A percentile compares a stretch with the other conserved stretches of the same genome.
Evolutionary conservation across 176 grass and related monocot genomes (phyloP).

Genomic region (Hordeum marinum): DNA sequence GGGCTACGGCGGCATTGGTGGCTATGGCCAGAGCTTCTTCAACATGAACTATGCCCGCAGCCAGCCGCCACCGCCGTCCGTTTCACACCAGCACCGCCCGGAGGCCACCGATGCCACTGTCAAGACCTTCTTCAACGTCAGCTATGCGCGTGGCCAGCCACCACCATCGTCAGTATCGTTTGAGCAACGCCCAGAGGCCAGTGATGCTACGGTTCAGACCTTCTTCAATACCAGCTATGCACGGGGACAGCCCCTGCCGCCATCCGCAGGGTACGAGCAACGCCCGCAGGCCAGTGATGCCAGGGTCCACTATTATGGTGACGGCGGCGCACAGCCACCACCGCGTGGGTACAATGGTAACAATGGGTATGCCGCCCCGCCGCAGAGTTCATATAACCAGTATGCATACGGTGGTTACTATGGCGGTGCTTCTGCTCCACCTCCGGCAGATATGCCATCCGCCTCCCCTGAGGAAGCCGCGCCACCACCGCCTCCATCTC

Average conservation of each 20-base stretch:
- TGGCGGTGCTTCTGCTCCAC: slow-evolving; percentile 31
- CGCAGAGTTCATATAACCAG: slow-evolving; percentile 51
- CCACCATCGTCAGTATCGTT: slow-evolving; percentile 32
- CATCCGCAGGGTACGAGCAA: slow-evolving; percentile 48
- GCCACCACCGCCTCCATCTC: slow-evolving; percentile 66
- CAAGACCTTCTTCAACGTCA: slow-evolving; percentile 5
- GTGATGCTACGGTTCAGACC: slow-evolving; percentile 37
- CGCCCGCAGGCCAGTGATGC: slow-evolving; percentile 27
- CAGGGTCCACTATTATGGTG: slow-evolving; percentile 32
- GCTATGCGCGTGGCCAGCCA: slow-evolving; percentile 51
- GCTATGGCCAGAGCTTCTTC: slow-evolving; percentile 49
- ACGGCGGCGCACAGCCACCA: slow-evolving; percentile 22
- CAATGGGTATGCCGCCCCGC: slow-evolving; percentile 37
- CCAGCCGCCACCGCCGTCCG: slow-evolving; percentile 46
- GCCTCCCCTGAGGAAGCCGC: slow-evolving; percentile 27
- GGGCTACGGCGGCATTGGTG: slow-evolving; percentile 26
- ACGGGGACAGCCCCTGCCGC: slow-evolving; percentile 36
- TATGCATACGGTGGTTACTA: slow-evolving; percentile 57
- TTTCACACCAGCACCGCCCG: slow-evolving; percentile 43
- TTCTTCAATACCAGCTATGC: slow-evolving; percentile 37
- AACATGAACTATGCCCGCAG: slow-evolving; percentile 62
- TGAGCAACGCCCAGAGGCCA: slow-evolving; percentile 34
- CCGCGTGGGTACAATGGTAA: slow-evolving; percentile 36
- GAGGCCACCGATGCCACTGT: slow-evolving; percentile 36
- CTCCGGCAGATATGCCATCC: slow-evolving; percentile 29